Evolutionary conservation across 202 grass and related monocot genomes (phyloP), one percentile per base, ranked within the genome.

Genomic region (Digitaria exilis): DNA sequence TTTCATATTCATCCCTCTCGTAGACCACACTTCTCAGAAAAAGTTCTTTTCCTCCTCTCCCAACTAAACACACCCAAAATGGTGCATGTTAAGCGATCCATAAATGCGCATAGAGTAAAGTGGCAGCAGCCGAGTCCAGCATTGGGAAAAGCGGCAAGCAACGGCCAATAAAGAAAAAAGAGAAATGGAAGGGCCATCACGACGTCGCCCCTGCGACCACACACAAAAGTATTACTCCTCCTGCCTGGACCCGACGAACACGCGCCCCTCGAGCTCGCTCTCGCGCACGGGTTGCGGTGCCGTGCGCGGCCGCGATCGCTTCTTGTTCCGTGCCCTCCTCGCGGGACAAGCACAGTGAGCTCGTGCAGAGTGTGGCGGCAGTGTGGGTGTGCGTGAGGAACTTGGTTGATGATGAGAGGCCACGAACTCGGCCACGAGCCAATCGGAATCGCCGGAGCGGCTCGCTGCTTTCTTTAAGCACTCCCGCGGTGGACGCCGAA

Each of bases 401-500:
- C n/a, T n/a, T 24, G 49, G 45, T 66, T 19, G 55, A 68, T n/a
- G n/a, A n/a, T n/a, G 67, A 22, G 51, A 22, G 45, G 9, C 7
- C 37, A 93, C 86, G 63, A 91, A 83, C 93, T 84, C 81, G 77
- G 89, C 90, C 80, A 81, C 52, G 80, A 57, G 49, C 92, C 87
- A 94, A 94, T 92, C 85, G 76, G 63, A 87, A 86, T 90, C 85
- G 84, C 69, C 49, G 22, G 4, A 60, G 31, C 26, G 42, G 21
- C 41, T 68, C 75, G 77, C 34, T 12, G 45, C 55, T 87, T 87
- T 80, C 45, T 85, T 86, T 68, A n/a, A n/a, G 30, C 84, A n/a
- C 77, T 81, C 81, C 83, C 70, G 82, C 82, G 81, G 89, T 89
- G 84, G 87, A 82, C 60, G 82, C 67, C 85, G 84, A 89, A 86